Conservation (phyloP, 768 basidiomycete species). For the Collybia nuda region DNA sequence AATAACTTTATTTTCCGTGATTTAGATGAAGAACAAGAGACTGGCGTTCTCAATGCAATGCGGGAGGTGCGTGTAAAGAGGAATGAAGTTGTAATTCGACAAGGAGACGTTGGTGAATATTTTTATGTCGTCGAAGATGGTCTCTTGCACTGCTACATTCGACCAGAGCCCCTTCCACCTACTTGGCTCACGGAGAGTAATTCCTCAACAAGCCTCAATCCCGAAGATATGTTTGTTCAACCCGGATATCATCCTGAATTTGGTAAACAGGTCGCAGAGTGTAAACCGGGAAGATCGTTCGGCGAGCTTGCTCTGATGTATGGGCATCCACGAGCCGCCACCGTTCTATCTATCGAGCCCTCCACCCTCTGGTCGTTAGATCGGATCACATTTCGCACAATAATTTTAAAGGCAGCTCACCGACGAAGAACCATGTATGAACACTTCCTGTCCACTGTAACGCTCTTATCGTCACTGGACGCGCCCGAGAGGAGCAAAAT, state of each 20-base stretch:
- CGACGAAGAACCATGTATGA: slow-evolving; percentile 95
- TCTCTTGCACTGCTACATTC: slow-evolving; percentile 79
- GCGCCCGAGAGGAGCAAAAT: slow-evolving; percentile 94
- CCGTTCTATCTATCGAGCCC: slow-evolving; percentile 80
- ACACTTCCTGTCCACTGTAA: slow-evolving; percentile 88
- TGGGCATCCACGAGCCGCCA: slow-evolving; percentile 93
- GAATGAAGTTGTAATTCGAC: slow-evolving; percentile 91
- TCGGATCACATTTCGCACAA: slow-evolving; percentile 97
- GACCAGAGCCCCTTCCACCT: slow-evolving; percentile 62
- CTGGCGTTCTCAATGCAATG: slow-evolving; percentile 94
- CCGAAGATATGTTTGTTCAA: slow-evolving; percentile 57
- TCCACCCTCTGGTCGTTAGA: slow-evolving; percentile 94
- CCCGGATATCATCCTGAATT: slow-evolving; percentile 68
- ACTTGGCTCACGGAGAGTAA: slow-evolving; percentile 50
- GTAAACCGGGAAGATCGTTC: slow-evolving; percentile 82
- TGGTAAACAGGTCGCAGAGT: slow-evolving; percentile 83
- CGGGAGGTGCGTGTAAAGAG: slow-evolving; percentile 72
- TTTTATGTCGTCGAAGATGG: slow-evolving; percentile 98
- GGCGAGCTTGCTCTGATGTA: slow-evolving; percentile 99
- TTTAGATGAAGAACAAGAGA: slow-evolving; percentile 94
- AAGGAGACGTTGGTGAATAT: slow-evolving; percentile 95
- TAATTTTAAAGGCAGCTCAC: slow-evolving; percentile 91
- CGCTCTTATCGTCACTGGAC: slow-evolving; percentile 82
- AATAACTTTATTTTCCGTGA: slow-evolving; percentile 95
- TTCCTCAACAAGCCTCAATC: slow-evolving; percentile 33